These are phyloP conservation scores for Chaetothyriales sp. DNA, from an alignment of 2,329 filamentous ascomycete species.

Conservation along the genomic window DNA sequence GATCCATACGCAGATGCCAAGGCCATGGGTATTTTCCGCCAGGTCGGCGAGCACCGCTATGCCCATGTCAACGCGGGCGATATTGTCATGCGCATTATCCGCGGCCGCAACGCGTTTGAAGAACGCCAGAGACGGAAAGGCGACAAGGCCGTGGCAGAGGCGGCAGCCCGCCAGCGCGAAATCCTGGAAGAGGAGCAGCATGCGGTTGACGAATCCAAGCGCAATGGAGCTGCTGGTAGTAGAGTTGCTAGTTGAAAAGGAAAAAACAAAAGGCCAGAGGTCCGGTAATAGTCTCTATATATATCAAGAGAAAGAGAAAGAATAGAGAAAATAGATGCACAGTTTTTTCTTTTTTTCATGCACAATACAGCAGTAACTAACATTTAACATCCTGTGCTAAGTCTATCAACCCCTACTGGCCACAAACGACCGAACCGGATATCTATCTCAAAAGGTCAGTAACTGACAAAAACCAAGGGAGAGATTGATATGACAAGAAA, in stretches of 20 bases:
- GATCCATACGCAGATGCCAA: constrained; percentile 72
- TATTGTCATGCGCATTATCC: constrained; percentile 82
- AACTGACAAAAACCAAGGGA: constrained; percentile 18
- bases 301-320: too few species aligned
- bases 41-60: constrained; percentile 65
- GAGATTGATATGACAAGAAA: too few species aligned
- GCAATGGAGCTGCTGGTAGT: constrained; percentile 1
- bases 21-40: constrained; percentile 65
- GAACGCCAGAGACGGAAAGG: constrained; percentile 82
- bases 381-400: too few species aligned
- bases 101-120: constrained; percentile 74
- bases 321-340: too few species aligned
- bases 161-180: constrained; percentile 47
- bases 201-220: constrained; percentile 25
- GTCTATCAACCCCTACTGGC: constrained; percentile 9
- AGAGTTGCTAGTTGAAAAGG: too few species aligned
- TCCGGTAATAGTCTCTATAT: too few species aligned
- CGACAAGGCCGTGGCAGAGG: constrained; percentile 66
- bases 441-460: constrained; percentile 38
- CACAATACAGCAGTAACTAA: too few species aligned
- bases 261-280: too few species aligned
- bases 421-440: constrained; percentile 32
- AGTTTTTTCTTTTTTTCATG: too few species aligned
- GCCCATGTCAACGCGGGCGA: constrained; percentile 79
- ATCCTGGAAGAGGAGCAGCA: constrained; percentile 36